A percentile compares a stretch with the other conserved stretches of the same genome.
phyloP scores from a whole-genome alignment of 345 rosid species.

The Eucalyptus grandis region DNA sequence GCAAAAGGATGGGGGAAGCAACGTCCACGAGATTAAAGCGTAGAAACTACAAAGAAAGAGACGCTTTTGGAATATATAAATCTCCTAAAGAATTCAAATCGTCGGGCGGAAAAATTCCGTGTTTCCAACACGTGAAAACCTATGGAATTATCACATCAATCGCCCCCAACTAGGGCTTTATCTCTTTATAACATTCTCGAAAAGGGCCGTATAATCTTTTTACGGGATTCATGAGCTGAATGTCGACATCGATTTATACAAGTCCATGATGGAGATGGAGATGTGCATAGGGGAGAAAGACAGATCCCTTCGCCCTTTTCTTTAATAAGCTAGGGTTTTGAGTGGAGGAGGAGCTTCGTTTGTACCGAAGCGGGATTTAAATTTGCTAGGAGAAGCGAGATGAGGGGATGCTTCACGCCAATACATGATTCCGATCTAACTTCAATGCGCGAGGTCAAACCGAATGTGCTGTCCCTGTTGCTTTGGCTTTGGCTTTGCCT shows the following conservation, averaged over 20 bases:
- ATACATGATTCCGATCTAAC: neutral
- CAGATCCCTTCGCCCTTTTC: neutral
- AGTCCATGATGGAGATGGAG: neutral
- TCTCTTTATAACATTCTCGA: neutral
- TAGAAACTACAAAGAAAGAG: neutral
- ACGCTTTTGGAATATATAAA: neutral
- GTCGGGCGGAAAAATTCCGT: neutral
- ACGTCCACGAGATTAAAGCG: neutral
- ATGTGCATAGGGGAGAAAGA: neutral
- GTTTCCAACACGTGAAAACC: neutral
- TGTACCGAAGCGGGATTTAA: neutral
- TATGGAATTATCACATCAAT: neutral
- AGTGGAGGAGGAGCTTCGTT: neutral
- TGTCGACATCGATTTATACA: neutral
- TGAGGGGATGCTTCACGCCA: neutral
- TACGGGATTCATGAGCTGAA: neutral
- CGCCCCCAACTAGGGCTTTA: neutral
- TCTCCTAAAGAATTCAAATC: neutral
- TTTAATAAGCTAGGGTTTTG: neutral
- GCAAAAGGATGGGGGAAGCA: neutral
- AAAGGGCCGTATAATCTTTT: neutral
- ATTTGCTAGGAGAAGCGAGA: neutral
- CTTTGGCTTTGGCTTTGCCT: neutral
- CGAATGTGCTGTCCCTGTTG: neutral
- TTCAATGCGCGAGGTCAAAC: neutral